A percentile compares a stretch with the other conserved stretches of the same genome.
Conservation (phyloP, 805 yeast species). For the Tetrapisispora iriomotensis region DNA sequence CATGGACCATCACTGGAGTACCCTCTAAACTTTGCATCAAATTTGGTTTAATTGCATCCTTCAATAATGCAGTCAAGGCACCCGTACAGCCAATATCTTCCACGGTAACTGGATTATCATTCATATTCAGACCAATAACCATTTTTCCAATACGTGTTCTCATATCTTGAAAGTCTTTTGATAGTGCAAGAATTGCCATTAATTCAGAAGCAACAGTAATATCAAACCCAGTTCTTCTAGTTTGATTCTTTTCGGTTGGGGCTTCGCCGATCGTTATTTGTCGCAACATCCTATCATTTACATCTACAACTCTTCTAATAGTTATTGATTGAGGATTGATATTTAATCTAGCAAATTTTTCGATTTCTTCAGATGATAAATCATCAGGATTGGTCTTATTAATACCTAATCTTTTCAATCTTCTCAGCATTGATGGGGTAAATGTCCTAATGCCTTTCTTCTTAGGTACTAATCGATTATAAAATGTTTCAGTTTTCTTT, state of each 20-base stretch:
- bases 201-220: conserved; percentile 93
- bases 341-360: conserved; percentile 69
- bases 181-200: conserved; percentile 89
- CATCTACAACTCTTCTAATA: conserved; percentile 88
- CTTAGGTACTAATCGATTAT: conserved; percentile 75
- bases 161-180: conserved; percentile 71
- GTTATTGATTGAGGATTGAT: conserved; percentile 87
- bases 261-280: conserved; percentile 87
- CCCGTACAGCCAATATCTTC: conserved; percentile 96
- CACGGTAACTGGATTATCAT: conserved; percentile 79
- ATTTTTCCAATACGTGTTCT: conserved; percentile 79
- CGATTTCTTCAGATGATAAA: conserved; percentile 66
- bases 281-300: conserved; percentile 85
- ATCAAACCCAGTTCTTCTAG: conserved; percentile 85
- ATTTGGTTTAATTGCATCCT: conserved; percentile 94
- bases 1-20: conserved; percentile 94
- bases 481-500: conserved; percentile 64
- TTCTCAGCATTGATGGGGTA: conserved; percentile 66
- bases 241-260: conserved; percentile 82
- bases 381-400: conserved; percentile 69
- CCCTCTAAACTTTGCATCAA: conserved; percentile 97
- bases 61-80: conserved; percentile 86
- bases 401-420: conserved; percentile 76
- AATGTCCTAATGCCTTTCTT: conserved; percentile 74
- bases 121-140: conserved; percentile 72